Percentiles rank a stretch among this genome's conserved stretches.
Conservation (phyloP, 2,329 filamentous ascomycete genomes). For the Anisogramma anomala region DNA sequence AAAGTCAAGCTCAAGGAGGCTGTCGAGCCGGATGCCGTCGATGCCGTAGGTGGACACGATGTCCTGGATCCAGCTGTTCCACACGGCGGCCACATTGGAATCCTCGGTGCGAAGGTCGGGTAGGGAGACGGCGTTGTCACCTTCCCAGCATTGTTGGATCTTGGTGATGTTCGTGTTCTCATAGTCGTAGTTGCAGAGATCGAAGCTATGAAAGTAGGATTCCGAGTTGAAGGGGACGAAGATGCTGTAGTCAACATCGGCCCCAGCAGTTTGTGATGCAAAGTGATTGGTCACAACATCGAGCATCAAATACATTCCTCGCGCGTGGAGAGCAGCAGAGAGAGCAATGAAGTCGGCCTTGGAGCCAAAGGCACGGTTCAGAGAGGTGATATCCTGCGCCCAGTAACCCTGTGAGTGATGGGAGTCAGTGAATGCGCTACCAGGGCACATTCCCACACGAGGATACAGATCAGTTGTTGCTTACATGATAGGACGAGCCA, state of each 20-base stretch:
- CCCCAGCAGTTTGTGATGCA: slow-evolving; percentile 36
- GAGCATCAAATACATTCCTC: slow-evolving; percentile 44
- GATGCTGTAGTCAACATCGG: slow-evolving; percentile 39
- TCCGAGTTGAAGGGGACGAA: slow-evolving; percentile 43
- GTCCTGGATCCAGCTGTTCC: slow-evolving; percentile 35
- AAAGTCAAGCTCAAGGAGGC: slow-evolving; percentile 36
- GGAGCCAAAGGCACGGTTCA: slow-evolving; percentile 40
- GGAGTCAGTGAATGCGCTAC: background rate
- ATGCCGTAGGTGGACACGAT: slow-evolving; percentile 41
- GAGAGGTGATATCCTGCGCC: slow-evolving; percentile 37
- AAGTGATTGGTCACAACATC: slow-evolving; percentile 49
- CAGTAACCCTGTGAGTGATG: slow-evolving; percentile 35
- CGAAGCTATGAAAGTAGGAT: slow-evolving; percentile 45
- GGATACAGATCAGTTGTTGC: background rate
- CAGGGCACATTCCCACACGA: background rate
- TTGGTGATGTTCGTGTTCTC: slow-evolving; percentile 26
- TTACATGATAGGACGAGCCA: slow-evolving; percentile 21
- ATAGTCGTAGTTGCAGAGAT: slow-evolving; percentile 35
- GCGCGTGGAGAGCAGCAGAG: slow-evolving; percentile 36
- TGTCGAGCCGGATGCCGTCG: slow-evolving; percentile 39
- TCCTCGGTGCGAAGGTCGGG: slow-evolving; percentile 39
- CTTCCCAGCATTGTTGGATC: slow-evolving; percentile 35
- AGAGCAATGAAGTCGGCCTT: slow-evolving; percentile 37
- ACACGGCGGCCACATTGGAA: slow-evolving; percentile 29
- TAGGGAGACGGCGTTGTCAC: slow-evolving; percentile 34